phyloP scores from a whole-genome alignment of 148 eudicot species.

The Rhododendron henanense region DNA sequence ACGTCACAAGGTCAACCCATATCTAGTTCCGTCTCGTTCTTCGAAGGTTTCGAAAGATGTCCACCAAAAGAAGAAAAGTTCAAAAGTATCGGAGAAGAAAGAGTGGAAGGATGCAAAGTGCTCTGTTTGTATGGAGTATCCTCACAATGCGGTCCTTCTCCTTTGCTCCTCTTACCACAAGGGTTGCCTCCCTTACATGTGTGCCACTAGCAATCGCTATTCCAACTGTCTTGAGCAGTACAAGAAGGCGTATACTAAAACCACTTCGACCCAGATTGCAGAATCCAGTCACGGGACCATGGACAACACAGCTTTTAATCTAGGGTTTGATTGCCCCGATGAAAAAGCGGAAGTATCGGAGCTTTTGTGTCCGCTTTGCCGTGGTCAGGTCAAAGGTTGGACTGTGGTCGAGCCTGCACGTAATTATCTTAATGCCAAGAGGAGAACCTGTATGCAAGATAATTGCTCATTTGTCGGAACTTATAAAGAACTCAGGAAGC shows the following conservation, averaged over 20 bases:
- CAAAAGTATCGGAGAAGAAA: slow-evolving; percentile 26
- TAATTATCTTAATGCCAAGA: slow-evolving; percentile 52
- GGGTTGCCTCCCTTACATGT: slow-evolving; percentile 54
- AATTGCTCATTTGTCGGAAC: slow-evolving; percentile 64
- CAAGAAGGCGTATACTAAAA: slow-evolving; percentile 48
- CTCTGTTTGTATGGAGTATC: slow-evolving; percentile 48
- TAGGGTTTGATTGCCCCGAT: slow-evolving; percentile 17
- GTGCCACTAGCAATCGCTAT: slow-evolving; percentile 45
- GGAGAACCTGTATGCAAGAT: slow-evolving; percentile 66
- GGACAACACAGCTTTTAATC: slow-evolving; percentile 9
- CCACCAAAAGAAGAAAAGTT: slow-evolving; percentile 23
- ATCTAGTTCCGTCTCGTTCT: slow-evolving; percentile 30
- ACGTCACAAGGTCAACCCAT: slow-evolving; percentile 20
- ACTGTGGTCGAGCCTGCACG: slow-evolving; percentile 71
- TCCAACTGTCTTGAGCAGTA: slow-evolving; percentile 51
- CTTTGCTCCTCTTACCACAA: slow-evolving; percentile 50
- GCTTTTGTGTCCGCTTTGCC: slow-evolving; percentile 77
- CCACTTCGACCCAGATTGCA: slow-evolving; percentile 20
- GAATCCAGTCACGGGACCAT: slow-evolving; percentile 6
- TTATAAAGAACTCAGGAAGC: slow-evolving; percentile 67
- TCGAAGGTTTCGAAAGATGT: slow-evolving; percentile 41
- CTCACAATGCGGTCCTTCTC: slow-evolving; percentile 50
- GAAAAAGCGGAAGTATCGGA: slow-evolving; percentile 38
- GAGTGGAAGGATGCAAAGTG: slow-evolving; percentile 38
- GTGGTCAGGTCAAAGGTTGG: slow-evolving; percentile 94